phyloP scores from a whole-genome alignment of 2,329 filamentous ascomycete genomes.

The Epicoccum nigrum region DNA sequence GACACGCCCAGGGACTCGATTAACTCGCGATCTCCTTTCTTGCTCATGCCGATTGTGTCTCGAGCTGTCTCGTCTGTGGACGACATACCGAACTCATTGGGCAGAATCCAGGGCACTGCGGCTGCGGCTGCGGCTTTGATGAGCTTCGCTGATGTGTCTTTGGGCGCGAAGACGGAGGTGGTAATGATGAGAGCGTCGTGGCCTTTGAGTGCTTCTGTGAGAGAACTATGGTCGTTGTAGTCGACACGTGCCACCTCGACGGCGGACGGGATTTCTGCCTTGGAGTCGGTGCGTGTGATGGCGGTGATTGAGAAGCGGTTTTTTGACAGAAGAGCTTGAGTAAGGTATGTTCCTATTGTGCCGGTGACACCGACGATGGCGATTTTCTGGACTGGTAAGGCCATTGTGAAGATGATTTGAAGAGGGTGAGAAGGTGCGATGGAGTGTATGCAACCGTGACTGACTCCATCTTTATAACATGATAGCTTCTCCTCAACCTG shows the following conservation, averaged over 20 bases:
- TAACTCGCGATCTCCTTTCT: slow-evolving; percentile 16
- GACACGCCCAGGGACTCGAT: slow-evolving; percentile 32
- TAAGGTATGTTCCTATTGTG: slow-evolving; percentile 27
- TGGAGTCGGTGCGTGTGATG: slow-evolving; percentile 56
- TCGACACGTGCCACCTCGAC: slow-evolving; percentile 52
- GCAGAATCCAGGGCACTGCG: slow-evolving; percentile 47
- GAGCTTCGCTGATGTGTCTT: slow-evolving; percentile 38
- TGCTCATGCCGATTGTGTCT: slow-evolving; percentile 14
- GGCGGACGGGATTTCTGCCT: slow-evolving; percentile 48
- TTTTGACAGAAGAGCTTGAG: slow-evolving; percentile 51
- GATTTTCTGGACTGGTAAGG: slow-evolving; percentile 39
- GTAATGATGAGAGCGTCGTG: slow-evolving; percentile 51
- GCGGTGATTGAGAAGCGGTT: slow-evolving; percentile 57
- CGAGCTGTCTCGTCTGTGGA: slow-evolving; percentile 24
- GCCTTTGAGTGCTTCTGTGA: slow-evolving; percentile 45
- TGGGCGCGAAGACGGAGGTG: slow-evolving; percentile 34
- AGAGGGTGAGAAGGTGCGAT: background rate
- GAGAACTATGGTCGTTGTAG: slow-evolving; percentile 55
- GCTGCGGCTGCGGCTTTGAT: slow-evolving; percentile 47
- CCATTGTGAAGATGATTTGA: background rate
- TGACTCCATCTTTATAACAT: background rate
- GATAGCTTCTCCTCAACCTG: too few species aligned
- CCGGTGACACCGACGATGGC: slow-evolving; percentile 49
- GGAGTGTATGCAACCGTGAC: background rate
- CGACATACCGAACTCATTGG: slow-evolving; percentile 48